Evolutionary conservation across 2,329 filamentous ascomycete species (phyloP).

Genomic region (Ophiostoma triangulosporum): DNA sequence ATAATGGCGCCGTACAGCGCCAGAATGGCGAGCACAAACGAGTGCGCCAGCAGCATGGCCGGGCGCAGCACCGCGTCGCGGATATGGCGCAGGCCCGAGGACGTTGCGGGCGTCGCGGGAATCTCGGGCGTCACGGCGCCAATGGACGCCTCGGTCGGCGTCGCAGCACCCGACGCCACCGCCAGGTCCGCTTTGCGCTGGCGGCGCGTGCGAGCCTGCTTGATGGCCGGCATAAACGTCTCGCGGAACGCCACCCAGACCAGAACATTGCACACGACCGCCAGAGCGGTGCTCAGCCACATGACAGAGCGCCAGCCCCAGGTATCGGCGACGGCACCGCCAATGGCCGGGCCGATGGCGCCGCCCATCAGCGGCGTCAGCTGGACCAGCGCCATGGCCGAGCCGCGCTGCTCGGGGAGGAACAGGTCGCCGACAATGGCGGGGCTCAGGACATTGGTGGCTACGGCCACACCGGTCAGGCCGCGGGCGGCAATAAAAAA

Average conservation of each 20-base stretch:
- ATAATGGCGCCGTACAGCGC: slow-evolving; percentile 33
- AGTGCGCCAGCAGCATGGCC: slow-evolving; percentile 32
- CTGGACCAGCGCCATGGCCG: slow-evolving; percentile 29
- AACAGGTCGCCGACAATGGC: slow-evolving; percentile 55
- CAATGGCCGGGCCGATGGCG: slow-evolving; percentile 19
- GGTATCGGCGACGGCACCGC: slow-evolving; percentile 20
- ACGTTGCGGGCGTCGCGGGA: slow-evolving; percentile 19
- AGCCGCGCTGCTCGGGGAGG: slow-evolving; percentile 37
- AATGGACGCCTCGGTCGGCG: slow-evolving; percentile 12
- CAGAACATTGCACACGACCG: slow-evolving; percentile 14
- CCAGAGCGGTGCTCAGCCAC: slow-evolving; percentile 18
- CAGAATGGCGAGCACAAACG: slow-evolving; percentile 28
- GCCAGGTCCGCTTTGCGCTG: neutral
- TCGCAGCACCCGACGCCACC: neutral
- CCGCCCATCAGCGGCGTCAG: slow-evolving; percentile 21
- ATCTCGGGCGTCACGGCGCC: neutral
- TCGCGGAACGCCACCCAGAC: slow-evolving; percentile 20
- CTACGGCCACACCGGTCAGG: slow-evolving; percentile 49
- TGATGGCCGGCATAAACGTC: slow-evolving; percentile 25
- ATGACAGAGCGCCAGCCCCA: slow-evolving; percentile 24
- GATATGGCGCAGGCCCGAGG: slow-evolving; percentile 34
- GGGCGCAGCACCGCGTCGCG: slow-evolving; percentile 33
- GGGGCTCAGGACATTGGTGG: slow-evolving; percentile 48
- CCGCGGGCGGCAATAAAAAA: slow-evolving; percentile 53
- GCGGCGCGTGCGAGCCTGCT: neutral